Percentiles rank a stretch among this genome's conserved stretches.
phyloP scores from a whole-genome alignment of 805 yeast species.

The Pichia ethanolica region DNA sequence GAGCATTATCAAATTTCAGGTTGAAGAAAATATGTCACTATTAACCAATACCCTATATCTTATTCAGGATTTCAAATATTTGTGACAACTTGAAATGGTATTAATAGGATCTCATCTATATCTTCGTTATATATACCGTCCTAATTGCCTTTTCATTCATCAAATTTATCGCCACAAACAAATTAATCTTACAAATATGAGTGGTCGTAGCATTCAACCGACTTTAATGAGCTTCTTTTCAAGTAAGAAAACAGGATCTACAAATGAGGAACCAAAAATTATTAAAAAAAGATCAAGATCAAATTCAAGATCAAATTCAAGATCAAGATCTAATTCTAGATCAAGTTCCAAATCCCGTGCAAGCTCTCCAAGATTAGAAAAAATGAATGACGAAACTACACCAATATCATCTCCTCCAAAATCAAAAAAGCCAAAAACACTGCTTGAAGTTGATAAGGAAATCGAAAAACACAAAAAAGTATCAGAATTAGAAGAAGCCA shows the following conservation, averaged over 20 bases:
- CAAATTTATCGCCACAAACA: too few relatives aligned
- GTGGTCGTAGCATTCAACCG: conserved; percentile 1
- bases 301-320: background rate
- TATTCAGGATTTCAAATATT: too few relatives aligned
- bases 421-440: conserved; percentile 1
- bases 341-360: background rate
- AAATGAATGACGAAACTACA: background rate
- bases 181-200: too few relatives aligned
- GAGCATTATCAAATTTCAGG: too few relatives aligned
- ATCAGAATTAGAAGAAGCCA: conserved; percentile 21
- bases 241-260: conserved; percentile 1
- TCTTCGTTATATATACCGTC: too few relatives aligned
- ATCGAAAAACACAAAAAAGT: conserved; percentile 14
- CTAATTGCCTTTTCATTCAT: too few relatives aligned
- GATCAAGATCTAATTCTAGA: background rate
- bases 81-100: too few relatives aligned
- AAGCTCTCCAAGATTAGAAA: background rate
- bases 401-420: background rate
- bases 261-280: background rate
- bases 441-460: conserved; percentile 5
- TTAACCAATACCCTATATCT: too few relatives aligned
- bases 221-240: conserved; percentile 13
- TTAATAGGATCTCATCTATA: too few relatives aligned
- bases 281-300: background rate
- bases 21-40: too few relatives aligned